Evolutionary conservation across 306 rosid genomes (phyloP), one percentile per base, ranked within the genome.

Genomic region (apple (Malus domestica)): DNA sequence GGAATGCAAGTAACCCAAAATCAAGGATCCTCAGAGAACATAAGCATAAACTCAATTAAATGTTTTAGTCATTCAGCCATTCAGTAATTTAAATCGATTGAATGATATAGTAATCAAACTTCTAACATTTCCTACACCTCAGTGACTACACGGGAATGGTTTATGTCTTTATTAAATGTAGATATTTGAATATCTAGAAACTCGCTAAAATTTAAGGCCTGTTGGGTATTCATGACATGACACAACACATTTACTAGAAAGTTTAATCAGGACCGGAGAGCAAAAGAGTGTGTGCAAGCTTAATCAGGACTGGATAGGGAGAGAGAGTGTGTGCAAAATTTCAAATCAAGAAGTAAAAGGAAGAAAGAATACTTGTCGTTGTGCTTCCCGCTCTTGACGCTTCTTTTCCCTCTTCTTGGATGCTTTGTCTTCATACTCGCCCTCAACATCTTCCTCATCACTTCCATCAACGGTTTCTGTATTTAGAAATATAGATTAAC

Each of bases 361-460:
- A 23, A 54, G 20, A 23, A 51, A 69, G 23, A 69, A 75, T 75
- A 88, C 99, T 89, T 92, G 97, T 76, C 97, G 82, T 4, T 90
- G 97, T 32, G 93, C 90, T 79, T 92, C 99, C 76, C 97, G 89
- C 83, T 92, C 99, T 81, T 95, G 91, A 83, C 89, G 87, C 84
- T 87, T 95, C 80, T 81, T 87, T 82, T 90, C 99, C 85, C 86
- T 92, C 75, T 94, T 94, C 75, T 66, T 89, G 63, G 85, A 75
- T 62, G 86, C 91, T 80, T 69, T 85, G 67, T 86, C 93, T 79
- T 87, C 97, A 78, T 85, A 70, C 70, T 85, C 94, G 22, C 67
- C 92, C 10, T 42, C 93, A 70, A 45, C 85, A 74, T 60, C 78
- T 84, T 95, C 99, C 55, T 89, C 84, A 20, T 92, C 99, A 79